These are phyloP conservation scores for Pulveroboletus ridleyi DNA, from an alignment of 1,284 basidiomycete genomes.

Conservation along the genomic window DNA sequence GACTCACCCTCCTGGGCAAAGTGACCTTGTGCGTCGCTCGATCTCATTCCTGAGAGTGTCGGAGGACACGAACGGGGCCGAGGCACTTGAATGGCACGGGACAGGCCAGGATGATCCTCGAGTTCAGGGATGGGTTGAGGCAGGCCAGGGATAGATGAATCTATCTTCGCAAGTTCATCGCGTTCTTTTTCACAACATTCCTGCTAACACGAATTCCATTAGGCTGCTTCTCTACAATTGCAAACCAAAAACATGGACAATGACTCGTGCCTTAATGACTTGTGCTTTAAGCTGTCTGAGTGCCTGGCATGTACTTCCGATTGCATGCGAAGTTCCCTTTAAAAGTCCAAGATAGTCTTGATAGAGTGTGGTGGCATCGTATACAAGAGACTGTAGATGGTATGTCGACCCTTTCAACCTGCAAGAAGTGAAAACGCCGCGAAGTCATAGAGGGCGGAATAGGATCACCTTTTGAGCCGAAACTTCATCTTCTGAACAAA, in stretches of 20 bases:
- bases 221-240: not conserved
- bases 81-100: not conserved
- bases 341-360: conserved; percentile 6
- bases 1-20: conserved; percentile 2
- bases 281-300: conserved; percentile 6
- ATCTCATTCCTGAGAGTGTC: not conserved
- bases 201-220: not conserved
- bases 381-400: not conserved
- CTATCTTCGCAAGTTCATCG: not conserved
- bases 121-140: too few species aligned
- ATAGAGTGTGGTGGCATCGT: not conserved
- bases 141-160: not conserved
- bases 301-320: conserved; percentile 4
- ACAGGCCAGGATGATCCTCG: not conserved
- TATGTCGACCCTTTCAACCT: not conserved
- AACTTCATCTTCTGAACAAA: not conserved
- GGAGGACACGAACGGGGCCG: conserved; percentile 2
- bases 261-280: conserved; percentile 9
- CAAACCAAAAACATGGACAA: conserved; percentile 8
- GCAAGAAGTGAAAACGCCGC: not conserved
- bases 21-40: not conserved
- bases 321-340: conserved; percentile 7
- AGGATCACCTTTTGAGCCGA: not conserved
- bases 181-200: conserved; percentile 6
- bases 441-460: not conserved